Evolutionary conservation across 306 rosid genomes (phyloP).

Genomic region (Cucumis cinereus): DNA sequence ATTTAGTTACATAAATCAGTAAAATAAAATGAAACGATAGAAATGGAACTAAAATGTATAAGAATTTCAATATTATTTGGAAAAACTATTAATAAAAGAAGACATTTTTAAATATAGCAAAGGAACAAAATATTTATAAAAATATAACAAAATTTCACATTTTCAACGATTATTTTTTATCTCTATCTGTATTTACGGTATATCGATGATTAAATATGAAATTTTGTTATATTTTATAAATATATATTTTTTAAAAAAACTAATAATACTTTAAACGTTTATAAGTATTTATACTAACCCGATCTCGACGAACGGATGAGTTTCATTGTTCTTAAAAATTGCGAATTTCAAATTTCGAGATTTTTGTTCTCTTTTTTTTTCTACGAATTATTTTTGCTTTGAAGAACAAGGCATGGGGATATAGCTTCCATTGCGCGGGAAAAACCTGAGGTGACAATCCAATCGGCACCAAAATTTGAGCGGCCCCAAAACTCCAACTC

Average conservation of each 20-base stretch:
- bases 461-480: constrained; percentile 41
- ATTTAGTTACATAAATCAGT: too few relatives aligned
- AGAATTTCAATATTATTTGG: neutral
- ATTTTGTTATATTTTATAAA: too few relatives aligned
- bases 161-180: too few relatives aligned
- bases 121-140: too few relatives aligned
- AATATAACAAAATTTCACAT: too few relatives aligned
- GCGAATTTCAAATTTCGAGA: neutral
- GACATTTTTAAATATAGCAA: too few relatives aligned
- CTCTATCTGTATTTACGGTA: too few relatives aligned
- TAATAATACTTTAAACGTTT: neutral
- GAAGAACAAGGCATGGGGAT: constrained; percentile 45
- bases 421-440: constrained; percentile 42
- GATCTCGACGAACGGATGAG: neutral
- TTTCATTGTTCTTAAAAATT: neutral
- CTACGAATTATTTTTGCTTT: constrained; percentile 24
- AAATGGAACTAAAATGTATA: neutral
- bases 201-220: too few relatives aligned
- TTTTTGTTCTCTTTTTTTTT: too few relatives aligned
- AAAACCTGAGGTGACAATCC: constrained; percentile 57
- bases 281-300: neutral
- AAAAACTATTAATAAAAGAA: neutral
- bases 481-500: constrained; percentile 49
- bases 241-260: too few relatives aligned
- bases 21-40: too few relatives aligned